These are phyloP conservation scores for Colletotrichum incanum DNA, from an alignment of 2,329 filamentous ascomycete species.

Conservation along the genomic window DNA sequence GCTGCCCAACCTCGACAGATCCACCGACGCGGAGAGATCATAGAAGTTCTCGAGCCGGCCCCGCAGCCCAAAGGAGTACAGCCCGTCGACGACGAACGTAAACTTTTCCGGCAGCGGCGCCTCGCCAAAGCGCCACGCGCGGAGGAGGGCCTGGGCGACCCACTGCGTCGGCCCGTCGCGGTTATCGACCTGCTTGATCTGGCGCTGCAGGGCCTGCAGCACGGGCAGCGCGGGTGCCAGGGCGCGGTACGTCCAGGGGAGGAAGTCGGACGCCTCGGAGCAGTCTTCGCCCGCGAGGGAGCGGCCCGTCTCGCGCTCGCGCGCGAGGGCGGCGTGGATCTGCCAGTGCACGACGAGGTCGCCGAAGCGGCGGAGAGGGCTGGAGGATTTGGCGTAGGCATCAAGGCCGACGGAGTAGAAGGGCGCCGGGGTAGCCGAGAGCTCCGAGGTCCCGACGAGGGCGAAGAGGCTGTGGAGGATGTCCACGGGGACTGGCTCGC, in stretches of 20 bases:
- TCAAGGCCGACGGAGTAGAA: slow-evolving; percentile 72
- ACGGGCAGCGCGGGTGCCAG: slow-evolving; percentile 65
- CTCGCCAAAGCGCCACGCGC: slow-evolving; percentile 72
- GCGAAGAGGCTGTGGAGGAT: slow-evolving; percentile 50
- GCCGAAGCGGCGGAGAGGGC: slow-evolving; percentile 75
- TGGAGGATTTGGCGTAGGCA: slow-evolving; percentile 76
- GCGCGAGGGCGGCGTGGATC: slow-evolving; percentile 71
- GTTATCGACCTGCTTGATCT: slow-evolving; percentile 61
- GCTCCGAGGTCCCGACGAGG: slow-evolving; percentile 66
- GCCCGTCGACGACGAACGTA: slow-evolving; percentile 61
- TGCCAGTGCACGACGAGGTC: slow-evolving; percentile 79
- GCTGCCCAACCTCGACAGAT: slow-evolving; percentile 55
- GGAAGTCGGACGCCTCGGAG: slow-evolving; percentile 51
- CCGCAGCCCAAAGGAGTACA: slow-evolving; percentile 53
- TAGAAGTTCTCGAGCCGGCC: slow-evolving; percentile 67
- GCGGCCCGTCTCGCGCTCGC: slow-evolving; percentile 56
- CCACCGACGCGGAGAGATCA: slow-evolving; percentile 60
- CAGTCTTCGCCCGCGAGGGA: slow-evolving; percentile 46
- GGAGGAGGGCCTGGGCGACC: slow-evolving; percentile 73
- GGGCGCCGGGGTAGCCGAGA: slow-evolving; percentile 67
- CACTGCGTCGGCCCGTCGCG: slow-evolving; percentile 65
- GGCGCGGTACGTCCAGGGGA: slow-evolving; percentile 62
- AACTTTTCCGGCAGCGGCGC: slow-evolving; percentile 64
- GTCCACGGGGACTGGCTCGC: slow-evolving; percentile 51
- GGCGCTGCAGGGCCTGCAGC: slow-evolving; percentile 68